A percentile compares a stretch with the other conserved stretches of the same genome.
Evolutionary conservation across 2,329 filamentous ascomycete genomes (phyloP).

Genomic region (Neonectria punicea): DNA sequence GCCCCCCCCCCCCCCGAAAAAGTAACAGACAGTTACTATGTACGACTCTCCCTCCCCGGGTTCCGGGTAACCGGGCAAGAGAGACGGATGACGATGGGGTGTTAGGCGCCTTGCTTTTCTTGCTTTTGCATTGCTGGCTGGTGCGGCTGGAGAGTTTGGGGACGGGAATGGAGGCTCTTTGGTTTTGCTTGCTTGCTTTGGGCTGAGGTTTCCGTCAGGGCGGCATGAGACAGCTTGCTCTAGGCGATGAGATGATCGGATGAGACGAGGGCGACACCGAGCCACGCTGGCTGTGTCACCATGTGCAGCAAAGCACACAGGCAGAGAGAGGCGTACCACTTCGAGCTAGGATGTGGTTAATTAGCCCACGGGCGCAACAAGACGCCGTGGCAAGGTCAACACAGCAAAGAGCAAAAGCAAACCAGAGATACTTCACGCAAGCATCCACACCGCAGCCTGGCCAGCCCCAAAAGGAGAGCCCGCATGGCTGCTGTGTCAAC

Average conservation of each 20-base stretch:
- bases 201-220: not conserved
- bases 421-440: not conserved
- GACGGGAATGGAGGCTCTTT: not conserved
- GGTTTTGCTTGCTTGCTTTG: not conserved
- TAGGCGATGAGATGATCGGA: not conserved
- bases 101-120: not conserved
- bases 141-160: not conserved
- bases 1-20: not conserved
- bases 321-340: not conserved
- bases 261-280: not conserved
- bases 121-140: not conserved
- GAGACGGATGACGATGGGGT: not conserved
- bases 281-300: not conserved
- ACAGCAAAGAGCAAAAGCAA: not conserved
- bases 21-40: not conserved
- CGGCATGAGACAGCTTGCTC: not conserved
- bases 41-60: not conserved
- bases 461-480: not conserved
- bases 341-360: not conserved
- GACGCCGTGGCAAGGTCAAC: conserved; percentile 5
- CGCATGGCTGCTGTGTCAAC: conserved; percentile 14
- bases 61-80: not conserved
- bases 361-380: conserved; percentile 8
- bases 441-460: not conserved
- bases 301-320: not conserved